A percentile compares a stretch with the other conserved stretches of the same genome.
These are phyloP conservation scores for Talaromyces atroroseus DNA, from an alignment of 2,329 filamentous ascomycete genomes.

Conservation along the genomic window DNA sequence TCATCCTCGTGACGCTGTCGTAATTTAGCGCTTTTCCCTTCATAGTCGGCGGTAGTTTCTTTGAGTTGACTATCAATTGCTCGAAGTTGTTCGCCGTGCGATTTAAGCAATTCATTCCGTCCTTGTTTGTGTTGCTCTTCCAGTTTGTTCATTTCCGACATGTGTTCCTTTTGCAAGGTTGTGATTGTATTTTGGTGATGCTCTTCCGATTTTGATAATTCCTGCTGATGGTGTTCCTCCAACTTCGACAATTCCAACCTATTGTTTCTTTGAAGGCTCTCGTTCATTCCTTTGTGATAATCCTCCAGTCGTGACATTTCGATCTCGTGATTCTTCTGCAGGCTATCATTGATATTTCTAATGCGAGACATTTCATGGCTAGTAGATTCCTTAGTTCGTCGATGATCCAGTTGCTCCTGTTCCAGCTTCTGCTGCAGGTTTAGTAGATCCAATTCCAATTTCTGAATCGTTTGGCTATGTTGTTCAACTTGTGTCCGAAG, in stretches of 20 bases:
- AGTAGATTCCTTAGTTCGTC: constrained; percentile 57
- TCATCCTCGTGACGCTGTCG: constrained; percentile 53
- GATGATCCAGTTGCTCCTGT: constrained; percentile 69
- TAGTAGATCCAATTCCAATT: constrained; percentile 52
- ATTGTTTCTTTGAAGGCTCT: constrained; percentile 60
- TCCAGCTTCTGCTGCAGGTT: constrained; percentile 53
- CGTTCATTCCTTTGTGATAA: constrained; percentile 55
- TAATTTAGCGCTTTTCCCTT: constrained; percentile 33
- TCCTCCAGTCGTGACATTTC: constrained; percentile 52
- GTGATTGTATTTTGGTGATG: constrained; percentile 4
- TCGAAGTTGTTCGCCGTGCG: constrained; percentile 43
- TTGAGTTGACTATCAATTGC: constrained; percentile 46
- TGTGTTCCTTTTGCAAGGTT: constrained; percentile 42
- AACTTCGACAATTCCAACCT: constrained; percentile 58
- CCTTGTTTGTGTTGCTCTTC: constrained; percentile 44
- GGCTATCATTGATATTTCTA: constrained; percentile 62
- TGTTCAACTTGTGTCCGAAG: constrained; percentile 72
- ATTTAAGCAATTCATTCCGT: constrained; percentile 38
- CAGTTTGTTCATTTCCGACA: constrained; percentile 56
- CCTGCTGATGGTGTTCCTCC: constrained; percentile 44
- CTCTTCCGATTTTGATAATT: constrained; percentile 18
- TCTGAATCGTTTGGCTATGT: constrained; percentile 57
- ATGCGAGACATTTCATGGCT: constrained; percentile 53
- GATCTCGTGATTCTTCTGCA: constrained; percentile 64
- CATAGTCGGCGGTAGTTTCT: constrained; percentile 36